Evolutionary conservation across 441 rosid genomes (phyloP).

Genomic region (Codiaeum variegatum): DNA sequence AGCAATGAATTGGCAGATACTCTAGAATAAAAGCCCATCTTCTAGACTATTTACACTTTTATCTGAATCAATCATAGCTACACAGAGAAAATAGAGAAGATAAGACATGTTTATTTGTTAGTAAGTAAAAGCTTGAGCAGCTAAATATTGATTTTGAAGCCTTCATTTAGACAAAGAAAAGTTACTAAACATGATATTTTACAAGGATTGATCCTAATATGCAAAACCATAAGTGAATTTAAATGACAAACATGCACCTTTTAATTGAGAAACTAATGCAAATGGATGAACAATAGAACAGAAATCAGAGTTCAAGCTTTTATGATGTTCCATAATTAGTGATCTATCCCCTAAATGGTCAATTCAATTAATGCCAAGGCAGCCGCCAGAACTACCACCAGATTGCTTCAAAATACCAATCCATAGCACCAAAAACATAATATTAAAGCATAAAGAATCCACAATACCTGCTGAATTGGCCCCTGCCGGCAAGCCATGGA

Average conservation of each 20-base stretch:
- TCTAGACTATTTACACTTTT: not conserved
- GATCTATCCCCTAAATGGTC: not conserved
- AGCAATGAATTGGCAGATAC: conserved; percentile 11
- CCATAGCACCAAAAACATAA: not conserved
- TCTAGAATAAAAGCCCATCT: not conserved
- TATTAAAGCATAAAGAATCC: conserved; percentile 9
- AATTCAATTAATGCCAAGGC: not conserved
- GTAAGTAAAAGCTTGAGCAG: not conserved
- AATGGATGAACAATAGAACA: not conserved
- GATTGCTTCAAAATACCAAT: not conserved
- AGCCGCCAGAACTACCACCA: not conserved
- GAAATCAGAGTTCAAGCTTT: not conserved
- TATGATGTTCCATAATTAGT: not conserved
- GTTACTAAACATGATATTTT: not conserved
- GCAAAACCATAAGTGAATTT: not conserved
- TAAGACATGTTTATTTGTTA: not conserved
- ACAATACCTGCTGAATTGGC: conserved; percentile 49
- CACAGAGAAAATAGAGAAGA: not conserved
- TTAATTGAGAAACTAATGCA: not conserved
- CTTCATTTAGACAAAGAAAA: not conserved
- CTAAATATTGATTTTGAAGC: not conserved
- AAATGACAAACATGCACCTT: not conserved
- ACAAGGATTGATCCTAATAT: not conserved
- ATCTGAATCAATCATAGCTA: not conserved
- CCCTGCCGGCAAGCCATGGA: conserved; percentile 67